Conservation (phyloP, 257 asterid species). For the Gentiana dahurica region DNA sequence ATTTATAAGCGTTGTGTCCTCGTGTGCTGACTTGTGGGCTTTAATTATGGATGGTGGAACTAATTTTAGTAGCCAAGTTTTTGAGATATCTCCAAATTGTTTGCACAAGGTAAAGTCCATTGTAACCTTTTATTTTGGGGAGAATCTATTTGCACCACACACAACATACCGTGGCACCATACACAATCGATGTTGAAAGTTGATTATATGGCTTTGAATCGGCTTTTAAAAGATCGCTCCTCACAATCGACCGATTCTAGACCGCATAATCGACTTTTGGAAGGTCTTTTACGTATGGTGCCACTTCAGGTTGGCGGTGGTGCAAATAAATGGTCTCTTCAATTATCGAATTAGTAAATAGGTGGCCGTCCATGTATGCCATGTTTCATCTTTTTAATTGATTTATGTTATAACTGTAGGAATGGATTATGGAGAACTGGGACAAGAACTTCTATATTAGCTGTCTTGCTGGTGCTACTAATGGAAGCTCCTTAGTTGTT, state of each 20-base stretch:
- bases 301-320: too few species aligned
- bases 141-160: too few species aligned
- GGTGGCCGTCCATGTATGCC: neutral
- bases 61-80: slow-evolving; percentile 29
- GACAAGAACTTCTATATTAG: slow-evolving; percentile 37
- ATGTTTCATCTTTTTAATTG: neutral
- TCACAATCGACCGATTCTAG: too few species aligned
- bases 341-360: neutral
- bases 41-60: slow-evolving; percentile 45
- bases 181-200: too few species aligned
- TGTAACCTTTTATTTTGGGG: too few species aligned
- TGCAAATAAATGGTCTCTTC: neutral
- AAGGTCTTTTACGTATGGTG: too few species aligned
- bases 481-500: slow-evolving; percentile 36
- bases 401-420: slow-evolving; percentile 16
- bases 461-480: slow-evolving; percentile 34
- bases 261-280: too few species aligned
- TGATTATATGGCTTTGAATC: too few species aligned
- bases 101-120: slow-evolving; percentile 28
- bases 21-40: slow-evolving; percentile 44
- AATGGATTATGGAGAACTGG: slow-evolving; percentile 46
- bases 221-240: too few species aligned
- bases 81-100: slow-evolving; percentile 27
- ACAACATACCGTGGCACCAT: too few species aligned
- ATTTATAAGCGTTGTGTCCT: slow-evolving; percentile 35